Conservation (phyloP, 495 filamentous ascomycete species). For the Niebla homalea region DNA sequence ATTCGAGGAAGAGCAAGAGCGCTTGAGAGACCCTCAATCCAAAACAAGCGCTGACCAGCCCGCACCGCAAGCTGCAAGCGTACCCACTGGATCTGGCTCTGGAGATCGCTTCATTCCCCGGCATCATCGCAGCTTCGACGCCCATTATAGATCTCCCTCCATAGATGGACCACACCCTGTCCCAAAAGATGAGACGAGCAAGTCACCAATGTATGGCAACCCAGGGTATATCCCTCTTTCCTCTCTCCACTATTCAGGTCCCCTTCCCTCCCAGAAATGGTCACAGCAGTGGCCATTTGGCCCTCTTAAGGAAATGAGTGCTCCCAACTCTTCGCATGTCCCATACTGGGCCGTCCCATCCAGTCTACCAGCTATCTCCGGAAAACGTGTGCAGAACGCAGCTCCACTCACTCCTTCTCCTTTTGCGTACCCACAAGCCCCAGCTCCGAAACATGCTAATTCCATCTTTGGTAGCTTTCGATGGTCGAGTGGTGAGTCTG, state of each 20-base stretch:
- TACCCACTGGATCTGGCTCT: neutral
- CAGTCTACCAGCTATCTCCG: constrained; percentile 7
- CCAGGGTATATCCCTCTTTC: constrained; percentile 18
- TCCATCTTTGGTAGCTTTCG: constrained; percentile 33
- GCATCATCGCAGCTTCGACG: constrained; percentile 1
- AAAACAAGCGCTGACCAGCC: constrained; percentile 7
- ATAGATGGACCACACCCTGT: neutral
- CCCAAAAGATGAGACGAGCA: constrained; percentile 1
- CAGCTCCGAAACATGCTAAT: constrained; percentile 9
- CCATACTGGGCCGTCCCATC: constrained; percentile 15
- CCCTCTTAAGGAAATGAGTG: constrained; percentile 2
- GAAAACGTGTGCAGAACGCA: neutral
- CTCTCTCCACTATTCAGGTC: constrained; percentile 11
- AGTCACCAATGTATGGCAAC: constrained; percentile 15
- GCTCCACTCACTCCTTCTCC: neutral
- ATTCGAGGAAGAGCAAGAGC: constrained; percentile 5
- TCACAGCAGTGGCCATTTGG: constrained; percentile 10
- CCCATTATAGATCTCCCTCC: neutral
- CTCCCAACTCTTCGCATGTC: neutral
- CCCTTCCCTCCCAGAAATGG: constrained; percentile 10
- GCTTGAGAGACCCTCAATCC: constrained; percentile 10
- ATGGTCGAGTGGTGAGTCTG: constrained; percentile 24
- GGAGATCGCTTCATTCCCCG: neutral
- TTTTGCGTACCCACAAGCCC: neutral
- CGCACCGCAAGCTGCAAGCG: constrained; percentile 1